phyloP scores from a whole-genome alignment of 345 rosid genomes.

The Litchi chinensis region DNA sequence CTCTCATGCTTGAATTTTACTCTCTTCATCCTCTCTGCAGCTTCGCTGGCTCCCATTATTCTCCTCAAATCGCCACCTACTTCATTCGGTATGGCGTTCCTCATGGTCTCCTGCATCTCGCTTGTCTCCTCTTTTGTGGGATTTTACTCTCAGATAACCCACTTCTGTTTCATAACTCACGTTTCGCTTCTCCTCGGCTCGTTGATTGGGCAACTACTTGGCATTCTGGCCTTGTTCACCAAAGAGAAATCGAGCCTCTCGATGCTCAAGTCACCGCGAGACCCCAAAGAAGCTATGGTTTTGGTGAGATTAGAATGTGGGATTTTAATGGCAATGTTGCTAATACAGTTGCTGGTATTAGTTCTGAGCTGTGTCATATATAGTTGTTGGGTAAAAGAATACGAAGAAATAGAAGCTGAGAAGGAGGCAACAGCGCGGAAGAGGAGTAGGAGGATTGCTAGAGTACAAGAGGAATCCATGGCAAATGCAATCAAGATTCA shows the following conservation, averaged over 20 bases:
- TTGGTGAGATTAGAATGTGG: constrained; percentile 69
- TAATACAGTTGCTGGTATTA: constrained; percentile 48
- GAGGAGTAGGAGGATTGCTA: constrained; percentile 45
- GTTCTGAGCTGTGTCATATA: constrained; percentile 51
- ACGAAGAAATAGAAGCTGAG: constrained; percentile 48
- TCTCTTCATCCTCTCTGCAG: constrained; percentile 51
- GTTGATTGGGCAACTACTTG: constrained; percentile 42
- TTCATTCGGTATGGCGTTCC: constrained; percentile 53
- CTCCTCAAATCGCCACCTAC: constrained; percentile 63
- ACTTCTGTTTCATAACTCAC: constrained; percentile 51
- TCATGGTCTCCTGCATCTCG: constrained; percentile 48
- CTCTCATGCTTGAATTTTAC: constrained; percentile 52
- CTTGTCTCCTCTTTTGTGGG: constrained; percentile 54
- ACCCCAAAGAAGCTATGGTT: constrained; percentile 57
- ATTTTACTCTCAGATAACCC: constrained; percentile 47
- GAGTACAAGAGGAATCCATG: constrained; percentile 53
- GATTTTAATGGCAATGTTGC: constrained; percentile 55
- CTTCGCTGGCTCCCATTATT: constrained; percentile 50
- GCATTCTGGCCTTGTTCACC: constrained; percentile 44
- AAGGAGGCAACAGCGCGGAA: constrained; percentile 46
- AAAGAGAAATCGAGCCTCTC: constrained; percentile 52
- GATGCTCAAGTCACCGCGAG: constrained; percentile 46
- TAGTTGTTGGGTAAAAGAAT: constrained; percentile 56
- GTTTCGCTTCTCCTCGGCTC: constrained; percentile 52
- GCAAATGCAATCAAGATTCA: constrained; percentile 47